Evolutionary conservation across 805 yeast species (phyloP), one percentile per base, ranked within the genome.

Genomic region (Candida broadrunensis): DNA sequence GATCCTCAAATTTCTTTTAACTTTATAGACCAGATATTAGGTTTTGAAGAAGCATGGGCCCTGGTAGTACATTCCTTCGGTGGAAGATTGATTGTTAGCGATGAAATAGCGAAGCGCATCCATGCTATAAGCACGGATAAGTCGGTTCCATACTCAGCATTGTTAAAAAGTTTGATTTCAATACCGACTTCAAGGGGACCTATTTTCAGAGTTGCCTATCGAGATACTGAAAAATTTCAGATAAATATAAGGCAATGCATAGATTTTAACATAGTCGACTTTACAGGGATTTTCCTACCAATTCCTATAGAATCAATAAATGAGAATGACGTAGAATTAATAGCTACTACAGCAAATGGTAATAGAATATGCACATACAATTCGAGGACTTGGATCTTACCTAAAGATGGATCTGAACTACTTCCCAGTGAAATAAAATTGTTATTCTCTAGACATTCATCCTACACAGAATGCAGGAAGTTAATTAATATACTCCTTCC

Each of bases 11-110:
- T 77, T 5, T 56, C 54, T 2, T 71, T 77, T 43, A 60, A 52
- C 36, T 70, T 78, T 36, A 50, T 54, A 3, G 77, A 75, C 38
- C 51, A 56, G 18, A 54, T 56, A 4, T 51, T 70, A 3, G 85
- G 85, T 2, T 77, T 77, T 46, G 86, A 80, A 48, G 78, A 76
- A 38, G 72, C 67, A 0, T 74, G 81, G 75, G 57, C 68, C 2
- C 61, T 63, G 4, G 47, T 77, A 3, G 50, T 55, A 13, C 46
- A 48, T 23, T 47, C 43, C 24, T 54, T 62, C 27, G 44, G 38
- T 5, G 57, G 60, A 0, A 48, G 33, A 14, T 32, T 51, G n/a
- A 42, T 42, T 21, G 32, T 42, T 1, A 38, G 46, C 3, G 38
- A 20, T 2, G 44, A 40, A 15, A 36, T 52, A 2, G 18, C 18